Evolutionary conservation across 352 stramenopile species (phyloP).

Genomic region (Phytophthora citrophthora): DNA sequence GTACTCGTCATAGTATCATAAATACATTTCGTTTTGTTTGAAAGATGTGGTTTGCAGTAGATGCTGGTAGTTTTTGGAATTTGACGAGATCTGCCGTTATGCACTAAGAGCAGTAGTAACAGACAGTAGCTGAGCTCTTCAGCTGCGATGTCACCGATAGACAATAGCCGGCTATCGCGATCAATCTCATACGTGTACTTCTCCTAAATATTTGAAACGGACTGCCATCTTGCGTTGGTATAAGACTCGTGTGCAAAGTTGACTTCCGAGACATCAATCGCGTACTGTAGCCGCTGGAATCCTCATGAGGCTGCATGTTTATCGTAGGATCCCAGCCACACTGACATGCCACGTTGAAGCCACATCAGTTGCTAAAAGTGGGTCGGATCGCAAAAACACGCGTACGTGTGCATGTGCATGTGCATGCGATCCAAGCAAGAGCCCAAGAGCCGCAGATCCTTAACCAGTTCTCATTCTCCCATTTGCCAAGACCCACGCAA

Average conservation of each 20-base stretch:
- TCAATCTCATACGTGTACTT: too few relatives aligned
- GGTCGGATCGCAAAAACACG: conserved; percentile 20
- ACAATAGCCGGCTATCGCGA: too few relatives aligned
- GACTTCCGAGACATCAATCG: not conserved
- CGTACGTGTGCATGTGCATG: too few relatives aligned
- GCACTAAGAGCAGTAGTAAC: too few relatives aligned
- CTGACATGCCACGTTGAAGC: conserved; percentile 16
- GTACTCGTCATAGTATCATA: conserved; percentile 13
- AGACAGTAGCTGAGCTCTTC: too few relatives aligned
- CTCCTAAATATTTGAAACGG: too few relatives aligned
- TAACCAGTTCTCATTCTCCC: conserved; percentile 16
- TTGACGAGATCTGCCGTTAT: too few relatives aligned
- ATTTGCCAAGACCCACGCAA: conserved; percentile 20
- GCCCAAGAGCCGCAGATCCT: not conserved
- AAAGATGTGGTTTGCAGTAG: not conserved
- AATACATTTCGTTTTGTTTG: conserved; percentile 15
- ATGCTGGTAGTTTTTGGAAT: too few relatives aligned
- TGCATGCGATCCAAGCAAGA: not conserved
- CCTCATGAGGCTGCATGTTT: conserved; percentile 8
- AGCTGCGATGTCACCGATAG: too few relatives aligned
- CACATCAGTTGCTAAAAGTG: not conserved
- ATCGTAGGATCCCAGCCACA: conserved; percentile 5
- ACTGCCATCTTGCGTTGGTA: too few relatives aligned
- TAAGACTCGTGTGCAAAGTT: too few relatives aligned
- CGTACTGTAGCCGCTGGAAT: not conserved